Evolutionary conservation across 1,284 basidiomycete genomes (phyloP).

Genomic region (Phylloporus sp.): DNA sequence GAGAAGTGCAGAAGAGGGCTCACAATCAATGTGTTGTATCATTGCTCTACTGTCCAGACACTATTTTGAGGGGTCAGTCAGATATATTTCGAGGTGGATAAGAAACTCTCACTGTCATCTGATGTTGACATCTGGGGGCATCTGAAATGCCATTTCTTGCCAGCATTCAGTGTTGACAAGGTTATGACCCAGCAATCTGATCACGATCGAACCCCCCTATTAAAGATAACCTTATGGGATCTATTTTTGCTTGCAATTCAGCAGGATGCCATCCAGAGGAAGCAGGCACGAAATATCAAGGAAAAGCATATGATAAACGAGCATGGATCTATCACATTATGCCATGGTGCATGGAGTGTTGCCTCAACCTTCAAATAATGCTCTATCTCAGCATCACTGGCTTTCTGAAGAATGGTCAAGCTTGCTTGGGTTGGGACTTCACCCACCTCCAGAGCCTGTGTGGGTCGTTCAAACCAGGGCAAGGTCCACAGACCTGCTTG

Average conservation of each 20-base stretch:
- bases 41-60: not conserved
- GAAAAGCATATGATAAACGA: too few relatives aligned
- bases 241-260: not conserved
- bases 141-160: constrained; percentile 2
- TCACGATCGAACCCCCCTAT: constrained; percentile 2
- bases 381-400: too few relatives aligned
- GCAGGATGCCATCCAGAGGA: not conserved
- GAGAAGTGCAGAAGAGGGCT: not conserved
- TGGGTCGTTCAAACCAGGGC: too few relatives aligned
- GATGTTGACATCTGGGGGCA: not conserved
- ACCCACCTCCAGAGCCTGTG: too few relatives aligned
- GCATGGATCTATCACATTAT: too few relatives aligned
- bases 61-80: not conserved
- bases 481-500: too few relatives aligned
- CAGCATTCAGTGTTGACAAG: not conserved
- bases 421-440: too few relatives aligned
- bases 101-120: not conserved
- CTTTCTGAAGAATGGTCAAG: too few relatives aligned
- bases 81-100: constrained; percentile 12
- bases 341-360: too few relatives aligned
- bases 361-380: too few relatives aligned
- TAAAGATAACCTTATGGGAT: constrained; percentile 16
- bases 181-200: not conserved
- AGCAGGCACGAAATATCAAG: not conserved
- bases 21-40: not conserved